These are phyloP conservation scores for Thraustochytrium sp. DNA, from an alignment of 352 stramenopile genomes.

Conservation along the genomic window DNA sequence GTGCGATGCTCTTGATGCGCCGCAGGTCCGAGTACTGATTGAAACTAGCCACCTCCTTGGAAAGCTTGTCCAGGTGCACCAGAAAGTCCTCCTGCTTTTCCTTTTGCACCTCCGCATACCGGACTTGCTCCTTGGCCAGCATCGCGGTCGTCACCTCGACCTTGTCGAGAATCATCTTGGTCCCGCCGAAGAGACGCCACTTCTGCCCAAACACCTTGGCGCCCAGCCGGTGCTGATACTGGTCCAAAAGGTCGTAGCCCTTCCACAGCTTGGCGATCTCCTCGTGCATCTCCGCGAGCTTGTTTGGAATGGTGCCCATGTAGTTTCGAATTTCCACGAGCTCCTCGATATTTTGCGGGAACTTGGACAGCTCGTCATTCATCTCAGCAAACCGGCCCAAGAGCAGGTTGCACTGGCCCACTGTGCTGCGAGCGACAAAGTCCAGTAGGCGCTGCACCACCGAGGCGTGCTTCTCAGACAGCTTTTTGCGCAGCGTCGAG, in stretches of 20 bases:
- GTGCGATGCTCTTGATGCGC: constrained; percentile 36
- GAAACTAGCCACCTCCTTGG: constrained; percentile 12
- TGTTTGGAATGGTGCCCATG: constrained; percentile 30
- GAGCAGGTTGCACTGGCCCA: constrained; percentile 53
- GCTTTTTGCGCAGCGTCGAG: neutral
- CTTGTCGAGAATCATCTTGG: constrained; percentile 77
- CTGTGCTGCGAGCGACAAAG: constrained; percentile 47
- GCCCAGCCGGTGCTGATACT: constrained; percentile 74
- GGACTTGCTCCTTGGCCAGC: constrained; percentile 69
- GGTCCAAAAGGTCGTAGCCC: constrained; percentile 67
- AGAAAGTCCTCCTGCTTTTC: constrained; percentile 84
- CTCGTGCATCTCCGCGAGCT: constrained; percentile 45
- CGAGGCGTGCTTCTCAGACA: constrained; percentile 54
- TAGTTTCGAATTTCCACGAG: constrained; percentile 50
- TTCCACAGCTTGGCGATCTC: constrained; percentile 74
- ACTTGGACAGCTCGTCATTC: constrained; percentile 67
- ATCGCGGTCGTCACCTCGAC: constrained; percentile 70
- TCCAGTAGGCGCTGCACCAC: constrained; percentile 66
- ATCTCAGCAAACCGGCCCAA: constrained; percentile 74
- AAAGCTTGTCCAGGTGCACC: constrained; percentile 60
- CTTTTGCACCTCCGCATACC: constrained; percentile 78
- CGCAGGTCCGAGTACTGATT: constrained; percentile 8
- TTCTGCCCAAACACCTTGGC: constrained; percentile 79
- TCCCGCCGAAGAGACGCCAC: constrained; percentile 76
- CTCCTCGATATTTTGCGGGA: constrained; percentile 82